Evolutionary conservation across 495 filamentous ascomycete species (phyloP), one percentile per base, ranked within the genome.

Genomic region (Viridothelium virens): DNA sequence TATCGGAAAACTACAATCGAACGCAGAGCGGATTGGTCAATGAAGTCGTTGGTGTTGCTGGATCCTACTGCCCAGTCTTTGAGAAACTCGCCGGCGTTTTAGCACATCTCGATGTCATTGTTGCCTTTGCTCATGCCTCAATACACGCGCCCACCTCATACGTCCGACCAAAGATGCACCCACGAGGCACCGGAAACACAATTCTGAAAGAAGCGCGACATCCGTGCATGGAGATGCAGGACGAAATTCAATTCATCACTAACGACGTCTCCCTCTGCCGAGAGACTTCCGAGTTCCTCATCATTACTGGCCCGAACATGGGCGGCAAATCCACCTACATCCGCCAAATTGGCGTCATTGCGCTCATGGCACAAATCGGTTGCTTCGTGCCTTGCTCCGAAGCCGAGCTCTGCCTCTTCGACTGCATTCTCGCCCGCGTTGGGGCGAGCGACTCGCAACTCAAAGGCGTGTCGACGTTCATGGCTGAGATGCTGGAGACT

Each of bases 401-500:
- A 68, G 93, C 94, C 18, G 92, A 96, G 71, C 79, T 99, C 63
- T 96, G 91, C 34, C 91, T 99, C 66, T 99, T 97, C 76, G 94
- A 99, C 78, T 95, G 91, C 74, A 97, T 99, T 66, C 91, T 99
- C 41, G 95, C 94, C 9, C 89, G 94, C 69, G 94, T 99, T 3
- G 94, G 94, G 63, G 94, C 94, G 3, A 92, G 88, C 73, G 94
- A 99, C 76, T 92, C 89, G 6, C 94, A 97, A 74, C 85, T 99
- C 46, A 99, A 99, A 77, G 94, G 94, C 44, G 95, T 99, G 7
- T 96, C 91, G 48, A 99, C 94, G 0, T 99, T 99, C 81, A 99
- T 99, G 95, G 95, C 95, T 0, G 94, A 99, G 79, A 99, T 99
- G 94, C 83, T 99, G 36, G 94, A 99, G 74, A 99, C 94, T 0